These are phyloP conservation scores for Quercus variabilis DNA, from an alignment of 306 rosid species.

Conservation along the genomic window DNA sequence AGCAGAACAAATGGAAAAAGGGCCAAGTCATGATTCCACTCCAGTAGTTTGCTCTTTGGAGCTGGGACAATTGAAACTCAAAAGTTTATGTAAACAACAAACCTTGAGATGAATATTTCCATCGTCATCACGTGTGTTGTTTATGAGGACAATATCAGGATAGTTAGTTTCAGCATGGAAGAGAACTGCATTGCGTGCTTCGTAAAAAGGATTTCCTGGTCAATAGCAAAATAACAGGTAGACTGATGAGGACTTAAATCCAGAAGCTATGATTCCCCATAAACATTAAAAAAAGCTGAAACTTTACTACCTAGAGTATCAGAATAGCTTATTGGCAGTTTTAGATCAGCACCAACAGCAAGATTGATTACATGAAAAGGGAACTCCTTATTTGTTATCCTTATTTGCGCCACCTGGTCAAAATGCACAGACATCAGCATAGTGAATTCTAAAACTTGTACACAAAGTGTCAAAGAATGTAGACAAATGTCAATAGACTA, in stretches of 20 bases:
- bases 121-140: constrained; percentile 47
- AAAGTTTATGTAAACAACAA: background rate
- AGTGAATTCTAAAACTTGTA: constrained; percentile 14
- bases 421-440: constrained; percentile 15
- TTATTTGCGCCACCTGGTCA: constrained; percentile 82
- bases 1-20: background rate
- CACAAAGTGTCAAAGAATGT: background rate
- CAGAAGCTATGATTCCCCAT: constrained; percentile 17
- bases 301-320: constrained; percentile 64
- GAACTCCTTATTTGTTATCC: constrained; percentile 57
- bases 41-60: background rate
- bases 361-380: constrained; percentile 58
- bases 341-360: constrained; percentile 69
- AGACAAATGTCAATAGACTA: constrained; percentile 7
- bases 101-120: constrained; percentile 76
- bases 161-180: constrained; percentile 59
- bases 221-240: constrained; percentile 28
- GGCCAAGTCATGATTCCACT: background rate
- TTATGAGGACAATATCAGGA: constrained; percentile 64
- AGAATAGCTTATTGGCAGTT: constrained; percentile 58
- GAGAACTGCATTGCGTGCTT: constrained; percentile 58
- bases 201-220: constrained; percentile 83
- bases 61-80: background rate
- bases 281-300: constrained; percentile 10
- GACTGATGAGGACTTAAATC: constrained; percentile 19